Base-by-base conservation (phyloP, 2,329 filamentous ascomycete species). In the Clonostachys rosea region DNA sequence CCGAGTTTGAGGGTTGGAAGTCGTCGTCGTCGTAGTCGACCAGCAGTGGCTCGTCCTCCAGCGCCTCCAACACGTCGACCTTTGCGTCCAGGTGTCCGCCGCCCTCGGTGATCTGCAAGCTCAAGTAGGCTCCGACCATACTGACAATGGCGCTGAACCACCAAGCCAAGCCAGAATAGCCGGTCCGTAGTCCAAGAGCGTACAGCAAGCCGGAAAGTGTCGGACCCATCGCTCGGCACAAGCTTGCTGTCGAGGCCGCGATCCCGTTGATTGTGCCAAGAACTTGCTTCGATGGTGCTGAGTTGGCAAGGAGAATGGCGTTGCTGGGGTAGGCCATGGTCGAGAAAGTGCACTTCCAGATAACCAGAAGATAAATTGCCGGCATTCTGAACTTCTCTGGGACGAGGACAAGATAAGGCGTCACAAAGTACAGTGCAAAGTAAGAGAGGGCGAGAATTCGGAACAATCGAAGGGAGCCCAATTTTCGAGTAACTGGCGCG, bases 191-290 rank as follows among this genome's bases (percentile, higher is more conserved):
- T 44, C 94, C 94, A 45, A 86, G 73, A 5, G 90, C 81, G 66
- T 96, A 95, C 20, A 97, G 76, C 30, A 91, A 72, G 2, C 94
- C 94, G 4, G 91, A 95, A 4, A 96, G 71, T 0, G 89, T 91
- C 3, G 94, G 94, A 1, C 92, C 92, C 51, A 96, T 86, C 0
- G 91, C 91, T 47, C 94, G 82, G 63, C 86, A 91, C 42, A 96
- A 71, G 61, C 91, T 96, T 5, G 94, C 94, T 3, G 89, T 91
- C 3, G 91, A 96, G 33, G 91, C 91, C 1, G 91, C 91, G 12
- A 91, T 86, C 16, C 94, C 94, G 58, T 97, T 97, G 65, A 99
- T 87, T 1, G 88, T 91, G 4, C 94, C 94, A 2, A 97, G 81
- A 2, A 95, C 87, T 44, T 89, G 79, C 47, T 87, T 86, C 8